These are phyloP conservation scores for Saprolegnia diclina DNA, from an alignment of 352 stramenopile species.

Conservation along the genomic window DNA sequence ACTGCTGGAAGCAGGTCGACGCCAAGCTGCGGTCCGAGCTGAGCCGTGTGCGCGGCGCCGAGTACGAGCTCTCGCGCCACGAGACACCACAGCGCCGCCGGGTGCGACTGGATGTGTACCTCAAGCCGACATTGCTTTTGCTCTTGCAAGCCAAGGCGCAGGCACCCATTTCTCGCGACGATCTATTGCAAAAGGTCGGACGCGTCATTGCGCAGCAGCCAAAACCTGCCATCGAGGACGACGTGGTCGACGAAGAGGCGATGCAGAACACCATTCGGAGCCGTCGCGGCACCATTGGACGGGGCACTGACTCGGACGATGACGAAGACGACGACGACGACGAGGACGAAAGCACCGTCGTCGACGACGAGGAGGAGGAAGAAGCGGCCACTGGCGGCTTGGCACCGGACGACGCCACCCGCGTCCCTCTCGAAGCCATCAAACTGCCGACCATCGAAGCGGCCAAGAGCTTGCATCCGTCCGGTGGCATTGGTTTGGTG, in stretches of 20 bases:
- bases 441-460: constrained; percentile 11
- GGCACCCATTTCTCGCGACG: constrained; percentile 7
- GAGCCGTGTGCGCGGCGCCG: neutral
- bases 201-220: constrained; percentile 60
- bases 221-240: constrained; percentile 3
- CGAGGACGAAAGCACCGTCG: neutral
- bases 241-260: constrained; percentile 26
- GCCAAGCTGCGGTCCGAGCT: constrained; percentile 68
- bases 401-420: neutral
- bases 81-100: constrained; percentile 17
- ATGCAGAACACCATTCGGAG: constrained; percentile 37
- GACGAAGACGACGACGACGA: constrained; percentile 15
- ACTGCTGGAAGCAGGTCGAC: constrained; percentile 58
- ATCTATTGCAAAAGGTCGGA: constrained; percentile 59
- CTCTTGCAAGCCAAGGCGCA: neutral
- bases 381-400: neutral
- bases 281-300: neutral
- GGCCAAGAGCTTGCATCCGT: constrained; percentile 54
- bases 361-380: constrained; percentile 2
- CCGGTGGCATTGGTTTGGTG: constrained; percentile 50
- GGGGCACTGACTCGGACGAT: neutral
- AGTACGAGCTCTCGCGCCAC: constrained; percentile 23
- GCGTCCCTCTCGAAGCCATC: constrained; percentile 6
- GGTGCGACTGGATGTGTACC: constrained; percentile 19
- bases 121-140: constrained; percentile 12